Conservation (phyloP, 2,329 filamentous ascomycete genomes). For the Verticillium longisporum region DNA sequence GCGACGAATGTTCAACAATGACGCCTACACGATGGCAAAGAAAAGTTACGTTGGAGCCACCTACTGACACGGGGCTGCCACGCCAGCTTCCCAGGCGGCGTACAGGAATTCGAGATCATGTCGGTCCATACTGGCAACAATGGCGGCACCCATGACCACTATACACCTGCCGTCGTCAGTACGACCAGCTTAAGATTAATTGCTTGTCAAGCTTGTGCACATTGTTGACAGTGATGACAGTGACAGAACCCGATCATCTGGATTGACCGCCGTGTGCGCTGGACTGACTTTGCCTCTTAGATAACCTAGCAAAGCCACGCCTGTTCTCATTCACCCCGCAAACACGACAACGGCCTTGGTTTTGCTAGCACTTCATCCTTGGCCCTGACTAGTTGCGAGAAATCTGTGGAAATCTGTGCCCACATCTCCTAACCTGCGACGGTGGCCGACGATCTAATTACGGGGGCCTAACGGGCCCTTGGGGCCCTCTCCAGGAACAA, state of each 20-base stretch:
- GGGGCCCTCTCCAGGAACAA: neutral
- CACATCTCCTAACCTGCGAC: neutral
- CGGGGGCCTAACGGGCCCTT: neutral
- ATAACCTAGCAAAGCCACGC: neutral
- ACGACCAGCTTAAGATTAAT: too few relatives aligned
- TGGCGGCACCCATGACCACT: neutral
- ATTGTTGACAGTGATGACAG: slow-evolving; percentile 22
- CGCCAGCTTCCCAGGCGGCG: neutral
- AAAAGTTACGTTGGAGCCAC: neutral
- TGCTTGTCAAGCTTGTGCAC: slow-evolving; percentile 27
- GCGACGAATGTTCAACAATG: too few relatives aligned
- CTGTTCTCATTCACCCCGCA: neutral
- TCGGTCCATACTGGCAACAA: neutral
- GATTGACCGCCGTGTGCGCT: neutral
- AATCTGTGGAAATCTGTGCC: slow-evolving; percentile 24
- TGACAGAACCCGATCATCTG: neutral
- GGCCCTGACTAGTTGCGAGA: neutral
- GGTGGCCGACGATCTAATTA: neutral
- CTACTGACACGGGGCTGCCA: neutral
- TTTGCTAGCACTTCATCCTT: neutral
- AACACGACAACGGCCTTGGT: neutral
- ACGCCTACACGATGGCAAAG: too few relatives aligned
- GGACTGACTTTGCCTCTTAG: neutral
- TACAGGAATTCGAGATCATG: neutral
- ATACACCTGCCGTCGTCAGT: too few relatives aligned